A percentile compares a stretch with the other conserved stretches of the same genome.
These are phyloP conservation scores for Nicotiana noctiflora DNA, from an alignment of 257 asterid species.

Conservation along the genomic window DNA sequence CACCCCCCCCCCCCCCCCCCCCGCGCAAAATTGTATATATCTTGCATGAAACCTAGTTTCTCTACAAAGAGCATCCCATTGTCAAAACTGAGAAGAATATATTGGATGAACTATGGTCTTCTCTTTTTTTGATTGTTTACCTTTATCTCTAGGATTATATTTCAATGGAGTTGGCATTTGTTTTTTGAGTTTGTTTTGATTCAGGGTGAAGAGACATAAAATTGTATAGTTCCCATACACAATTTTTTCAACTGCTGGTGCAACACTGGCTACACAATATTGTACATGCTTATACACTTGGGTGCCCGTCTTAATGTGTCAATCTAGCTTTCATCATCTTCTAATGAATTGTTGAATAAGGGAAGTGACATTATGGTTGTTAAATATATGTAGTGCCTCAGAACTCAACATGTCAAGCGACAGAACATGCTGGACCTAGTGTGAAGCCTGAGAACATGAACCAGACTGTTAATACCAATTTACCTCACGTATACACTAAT, in stretches of 20 bases:
- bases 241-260: neutral
- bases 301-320: neutral
- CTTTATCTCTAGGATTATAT: neutral
- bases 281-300: neutral
- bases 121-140: neutral
- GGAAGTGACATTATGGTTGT: neutral
- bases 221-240: neutral
- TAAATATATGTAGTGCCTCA: slow-evolving; percentile 31
- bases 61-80: neutral
- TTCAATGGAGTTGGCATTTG: neutral
- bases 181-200: neutral
- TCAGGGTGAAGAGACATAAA: neutral
- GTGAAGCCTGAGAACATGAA: slow-evolving; percentile 50
- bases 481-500: slow-evolving; percentile 42
- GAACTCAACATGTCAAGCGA: slow-evolving; percentile 33
- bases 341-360: neutral
- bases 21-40: neutral
- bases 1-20: too few relatives aligned
- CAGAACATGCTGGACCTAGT: slow-evolving; percentile 30
- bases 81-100: neutral
- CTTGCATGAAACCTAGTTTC: neutral
- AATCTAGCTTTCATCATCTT: neutral
- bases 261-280: neutral
- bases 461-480: slow-evolving; percentile 20
- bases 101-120: neutral